Conservation (phyloP, 1,284 basidiomycete genomes). For the Meira miltonrushii region DNA sequence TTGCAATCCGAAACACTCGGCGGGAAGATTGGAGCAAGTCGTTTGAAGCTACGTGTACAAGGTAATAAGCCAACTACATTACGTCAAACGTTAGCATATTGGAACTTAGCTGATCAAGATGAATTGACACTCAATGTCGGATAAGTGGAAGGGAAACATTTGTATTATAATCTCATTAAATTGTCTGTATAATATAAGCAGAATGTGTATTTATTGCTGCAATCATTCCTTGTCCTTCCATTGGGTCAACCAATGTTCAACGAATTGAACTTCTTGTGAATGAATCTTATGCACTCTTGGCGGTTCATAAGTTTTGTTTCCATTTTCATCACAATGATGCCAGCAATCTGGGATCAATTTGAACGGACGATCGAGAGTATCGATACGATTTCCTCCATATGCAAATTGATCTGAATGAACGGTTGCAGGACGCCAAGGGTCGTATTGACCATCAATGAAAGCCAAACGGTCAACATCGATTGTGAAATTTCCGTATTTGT, state of each 20-base stretch:
- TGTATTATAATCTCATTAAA: too few relatives aligned
- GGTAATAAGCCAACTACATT: constrained; percentile 40
- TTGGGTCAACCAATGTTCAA: constrained; percentile 67
- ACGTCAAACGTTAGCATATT: constrained; percentile 45
- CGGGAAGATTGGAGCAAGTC: constrained; percentile 32
- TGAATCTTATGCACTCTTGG: constrained; percentile 74
- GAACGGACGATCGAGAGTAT: constrained; percentile 72
- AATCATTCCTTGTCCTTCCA: not conserved
- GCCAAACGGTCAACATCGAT: constrained; percentile 73
- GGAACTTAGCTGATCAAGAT: constrained; percentile 45
- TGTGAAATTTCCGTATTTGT: constrained; percentile 57
- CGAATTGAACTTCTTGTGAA: constrained; percentile 72
- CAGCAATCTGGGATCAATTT: constrained; percentile 68
- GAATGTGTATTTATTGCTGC: too few relatives aligned
- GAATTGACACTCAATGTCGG: constrained; percentile 26
- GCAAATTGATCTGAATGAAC: constrained; percentile 66
- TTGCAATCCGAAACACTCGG: constrained; percentile 36
- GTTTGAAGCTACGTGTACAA: constrained; percentile 39
- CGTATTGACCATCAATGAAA: constrained; percentile 58
- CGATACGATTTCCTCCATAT: constrained; percentile 65
- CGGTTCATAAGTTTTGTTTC: constrained; percentile 55
- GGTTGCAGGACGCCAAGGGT: constrained; percentile 82
- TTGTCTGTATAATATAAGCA: too few relatives aligned
- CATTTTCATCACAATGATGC: constrained; percentile 44
- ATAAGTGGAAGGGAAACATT: not conserved